Base-by-base conservation (phyloP, 495 filamentous ascomycete species). In the Hyphodiscus hymeniophilus region DNA sequence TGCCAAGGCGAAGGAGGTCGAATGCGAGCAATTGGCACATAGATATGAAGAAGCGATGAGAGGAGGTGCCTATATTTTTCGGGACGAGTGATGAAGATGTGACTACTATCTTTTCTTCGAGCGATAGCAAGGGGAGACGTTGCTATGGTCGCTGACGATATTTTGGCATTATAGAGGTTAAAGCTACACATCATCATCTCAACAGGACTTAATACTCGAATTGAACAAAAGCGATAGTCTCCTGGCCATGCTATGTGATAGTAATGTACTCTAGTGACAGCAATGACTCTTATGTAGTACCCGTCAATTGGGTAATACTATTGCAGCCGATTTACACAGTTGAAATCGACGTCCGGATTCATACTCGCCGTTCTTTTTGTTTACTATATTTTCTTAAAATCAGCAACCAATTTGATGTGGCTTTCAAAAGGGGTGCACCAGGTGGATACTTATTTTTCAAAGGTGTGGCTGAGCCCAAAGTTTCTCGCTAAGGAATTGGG, bases 31-130 rank as follows among this genome's bases (percentile, higher is more conserved):
- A 52, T 70, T 96, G 3, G 73, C 82, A 48, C 81, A 89, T 58
- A 74, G 89, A 57, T 83, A 83, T 64, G 72, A 76, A 45, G 90
- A 95, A 56, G 89, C 92, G 12, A 83, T 85, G 82, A 77, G 84
- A 28, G 79, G 75, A 3, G 87, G 88, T 1, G 67, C 72, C 40
- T 95, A 84, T 82, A 62, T 82, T 5, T 94, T 91, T 63, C 75
- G 79, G 52, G 89, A 95, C 65, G 89, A 94, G 63, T 82, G 12
- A 6, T 16, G 16, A 13, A 22, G 18, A 38, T 38, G 45, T 30
- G 11, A 7, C 17, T 7, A 30, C 16, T 34, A 28, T 23, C 47
- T 43, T 50, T 43, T 17, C 40, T 42, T 17, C 39, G 39, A 50
- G 47, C 34, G 38, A 0, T 40, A 13, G 23, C 12, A 6, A 21